Evolutionary conservation across 2,329 filamentous ascomycete genomes (phyloP).

Genomic region (Neonectria neomacrospora): DNA sequence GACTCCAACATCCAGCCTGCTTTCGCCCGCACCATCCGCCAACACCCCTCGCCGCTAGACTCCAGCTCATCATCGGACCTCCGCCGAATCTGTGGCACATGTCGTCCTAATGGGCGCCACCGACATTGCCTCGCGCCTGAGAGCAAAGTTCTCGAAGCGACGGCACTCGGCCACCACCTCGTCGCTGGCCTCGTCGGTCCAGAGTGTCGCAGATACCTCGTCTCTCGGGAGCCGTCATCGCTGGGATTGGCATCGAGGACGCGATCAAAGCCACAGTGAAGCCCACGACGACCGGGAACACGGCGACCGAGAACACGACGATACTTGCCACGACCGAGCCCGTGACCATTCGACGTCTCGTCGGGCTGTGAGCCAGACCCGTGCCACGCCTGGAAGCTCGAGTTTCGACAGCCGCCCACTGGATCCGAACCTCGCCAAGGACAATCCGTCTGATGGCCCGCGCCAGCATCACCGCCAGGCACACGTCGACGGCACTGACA

Average conservation of each 20-base stretch:
- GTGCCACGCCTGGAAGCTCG: conserved; percentile 31
- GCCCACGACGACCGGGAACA: conserved; percentile 26
- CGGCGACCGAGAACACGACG: conserved; percentile 26
- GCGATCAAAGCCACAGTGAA: conserved; percentile 6
- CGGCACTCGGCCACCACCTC: conserved; percentile 54
- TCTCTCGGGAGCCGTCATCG: conserved; percentile 41
- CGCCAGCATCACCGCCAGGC: background rate
- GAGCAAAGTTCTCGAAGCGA: conserved; percentile 57
- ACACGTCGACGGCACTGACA: background rate
- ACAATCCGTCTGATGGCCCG: background rate
- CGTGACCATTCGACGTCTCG: conserved; percentile 30
- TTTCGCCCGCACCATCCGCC: background rate
- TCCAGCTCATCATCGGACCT: conserved; percentile 17
- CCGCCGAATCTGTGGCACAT: conserved; percentile 32
- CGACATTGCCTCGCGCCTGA: conserved; percentile 59
- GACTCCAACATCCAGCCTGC: background rate
- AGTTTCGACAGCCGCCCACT: conserved; percentile 29
- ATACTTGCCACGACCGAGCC: conserved; percentile 17
- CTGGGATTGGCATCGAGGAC: conserved; percentile 38
- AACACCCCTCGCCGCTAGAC: conserved; percentile 2
- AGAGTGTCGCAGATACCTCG: conserved; percentile 38
- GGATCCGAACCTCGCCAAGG: conserved; percentile 8
- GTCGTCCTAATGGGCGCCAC: conserved; percentile 52
- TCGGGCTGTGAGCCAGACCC: conserved; percentile 38
- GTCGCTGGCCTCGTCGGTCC: conserved; percentile 51